These are phyloP conservation scores for Nitzschia palea DNA, from an alignment of 108 stramenopile species.

Conservation along the genomic window DNA sequence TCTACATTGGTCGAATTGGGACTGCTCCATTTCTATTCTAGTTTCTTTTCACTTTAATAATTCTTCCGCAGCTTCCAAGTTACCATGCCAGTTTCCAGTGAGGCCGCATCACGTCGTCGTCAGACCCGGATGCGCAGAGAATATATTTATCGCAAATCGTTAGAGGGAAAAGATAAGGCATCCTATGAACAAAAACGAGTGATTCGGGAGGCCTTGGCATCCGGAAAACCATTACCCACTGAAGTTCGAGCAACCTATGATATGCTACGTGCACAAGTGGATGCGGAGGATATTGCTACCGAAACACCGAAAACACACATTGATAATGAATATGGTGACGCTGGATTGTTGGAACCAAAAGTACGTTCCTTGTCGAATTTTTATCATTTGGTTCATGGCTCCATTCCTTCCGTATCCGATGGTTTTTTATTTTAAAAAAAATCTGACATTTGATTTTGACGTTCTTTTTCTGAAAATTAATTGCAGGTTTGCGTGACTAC, in stretches of 20 bases:
- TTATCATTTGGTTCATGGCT: too few species aligned
- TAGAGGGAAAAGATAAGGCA: conserved; percentile 79
- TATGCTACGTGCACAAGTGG: conserved; percentile 64
- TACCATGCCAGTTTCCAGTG: conserved; percentile 36
- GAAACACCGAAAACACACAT: conserved; percentile 55
- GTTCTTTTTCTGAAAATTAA: not conserved
- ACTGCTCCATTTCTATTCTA: not conserved
- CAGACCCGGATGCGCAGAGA: conserved; percentile 97
- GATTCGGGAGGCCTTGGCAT: conserved; percentile 82
- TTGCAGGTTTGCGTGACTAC: conserved; percentile 92
- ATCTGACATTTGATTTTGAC: too few species aligned
- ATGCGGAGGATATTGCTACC: conserved; percentile 82
- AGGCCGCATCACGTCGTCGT: conserved; percentile 83
- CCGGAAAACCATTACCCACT: conserved; percentile 93
- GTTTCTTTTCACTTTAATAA: not conserved
- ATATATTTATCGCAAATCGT: conserved; percentile 93
- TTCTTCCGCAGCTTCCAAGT: too few species aligned
- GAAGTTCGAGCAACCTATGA: conserved; percentile 87
- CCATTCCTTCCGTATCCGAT: too few species aligned
- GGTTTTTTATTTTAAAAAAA: too few species aligned
- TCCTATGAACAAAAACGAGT: conserved; percentile 89
- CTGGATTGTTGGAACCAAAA: conserved; percentile 90
- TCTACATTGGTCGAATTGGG: not conserved
- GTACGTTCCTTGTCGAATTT: too few species aligned
- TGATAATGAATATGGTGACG: conserved; percentile 97